Evolutionary conservation across 2,329 filamentous ascomycete species (phyloP).

Genomic region (Alternaria alternata): DNA sequence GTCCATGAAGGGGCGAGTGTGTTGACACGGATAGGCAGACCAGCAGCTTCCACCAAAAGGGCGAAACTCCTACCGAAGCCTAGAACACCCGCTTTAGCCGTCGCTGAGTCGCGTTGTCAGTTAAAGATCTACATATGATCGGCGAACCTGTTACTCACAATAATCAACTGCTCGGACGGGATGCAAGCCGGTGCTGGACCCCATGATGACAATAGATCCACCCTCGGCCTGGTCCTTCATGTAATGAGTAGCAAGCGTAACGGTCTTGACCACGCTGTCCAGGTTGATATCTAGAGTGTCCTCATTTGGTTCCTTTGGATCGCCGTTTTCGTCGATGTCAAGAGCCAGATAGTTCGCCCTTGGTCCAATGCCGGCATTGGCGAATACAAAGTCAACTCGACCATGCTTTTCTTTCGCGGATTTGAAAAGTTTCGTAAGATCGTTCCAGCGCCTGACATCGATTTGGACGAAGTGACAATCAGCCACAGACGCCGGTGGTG

Average conservation of each 20-base stretch:
- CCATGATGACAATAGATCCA: slow-evolving; percentile 64
- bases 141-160: slow-evolving; percentile 38
- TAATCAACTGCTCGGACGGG: slow-evolving; percentile 63
- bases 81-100: slow-evolving; percentile 64
- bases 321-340: slow-evolving; percentile 60
- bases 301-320: slow-evolving; percentile 57
- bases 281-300: slow-evolving; percentile 61
- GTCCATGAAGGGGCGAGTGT: slow-evolving; percentile 66
- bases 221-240: slow-evolving; percentile 58
- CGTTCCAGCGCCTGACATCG: slow-evolving; percentile 61
- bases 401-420: slow-evolving; percentile 54
- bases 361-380: slow-evolving; percentile 65
- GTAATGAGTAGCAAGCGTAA: slow-evolving; percentile 59
- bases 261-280: slow-evolving; percentile 60
- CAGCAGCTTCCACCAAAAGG: slow-evolving; percentile 46
- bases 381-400: slow-evolving; percentile 58
- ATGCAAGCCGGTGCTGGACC: slow-evolving; percentile 61
- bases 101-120: slow-evolving; percentile 44
- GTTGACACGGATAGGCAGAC: slow-evolving; percentile 64
- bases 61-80: slow-evolving; percentile 62
- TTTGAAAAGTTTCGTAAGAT: slow-evolving; percentile 62
- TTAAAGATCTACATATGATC: background rate
- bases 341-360: slow-evolving; percentile 58
- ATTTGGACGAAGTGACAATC: slow-evolving; percentile 37
- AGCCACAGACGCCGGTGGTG: slow-evolving; percentile 33